Conservation (phyloP, 2,329 filamentous ascomycete species). For the Microdochium paspali region DNA sequence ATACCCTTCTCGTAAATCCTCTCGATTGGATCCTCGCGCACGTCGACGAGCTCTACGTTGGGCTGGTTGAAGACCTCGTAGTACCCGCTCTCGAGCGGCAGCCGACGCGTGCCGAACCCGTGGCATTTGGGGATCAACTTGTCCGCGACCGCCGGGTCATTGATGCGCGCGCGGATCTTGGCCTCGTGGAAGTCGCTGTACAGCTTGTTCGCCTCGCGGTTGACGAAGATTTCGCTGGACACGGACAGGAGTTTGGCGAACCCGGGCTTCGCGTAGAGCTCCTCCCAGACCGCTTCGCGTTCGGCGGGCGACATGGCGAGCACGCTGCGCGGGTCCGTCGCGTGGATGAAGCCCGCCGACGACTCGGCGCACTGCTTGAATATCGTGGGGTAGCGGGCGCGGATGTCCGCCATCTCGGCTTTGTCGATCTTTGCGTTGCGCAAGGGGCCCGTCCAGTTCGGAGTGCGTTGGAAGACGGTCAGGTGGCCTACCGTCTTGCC, state of each 20-base stretch:
- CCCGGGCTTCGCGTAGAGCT: conserved; percentile 24
- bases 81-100: conserved; percentile 35
- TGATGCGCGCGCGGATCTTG: conserved; percentile 23
- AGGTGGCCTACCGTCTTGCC: conserved; percentile 11
- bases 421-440: conserved; percentile 14
- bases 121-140: conserved; percentile 27
- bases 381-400: conserved; percentile 18
- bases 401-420: conserved; percentile 17
- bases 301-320: conserved; percentile 20
- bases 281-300: conserved; percentile 16
- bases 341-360: conserved; percentile 18
- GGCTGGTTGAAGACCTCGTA: conserved; percentile 36
- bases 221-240: conserved; percentile 16
- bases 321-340: conserved; percentile 15
- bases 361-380: conserved; percentile 15
- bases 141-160: conserved; percentile 23
- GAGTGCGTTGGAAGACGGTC: conserved; percentile 15
- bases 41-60: conserved; percentile 35
- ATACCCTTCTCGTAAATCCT: conserved; percentile 25
- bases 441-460: conserved; percentile 15
- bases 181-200: conserved; percentile 18
- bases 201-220: conserved; percentile 16
- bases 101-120: conserved; percentile 33
- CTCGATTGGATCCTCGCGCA: conserved; percentile 30
- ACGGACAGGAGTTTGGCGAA: conserved; percentile 23